Evolutionary conservation across 306 rosid genomes (phyloP), one percentile per base, ranked within the genome.

Genomic region (Potentilla sterilis): DNA sequence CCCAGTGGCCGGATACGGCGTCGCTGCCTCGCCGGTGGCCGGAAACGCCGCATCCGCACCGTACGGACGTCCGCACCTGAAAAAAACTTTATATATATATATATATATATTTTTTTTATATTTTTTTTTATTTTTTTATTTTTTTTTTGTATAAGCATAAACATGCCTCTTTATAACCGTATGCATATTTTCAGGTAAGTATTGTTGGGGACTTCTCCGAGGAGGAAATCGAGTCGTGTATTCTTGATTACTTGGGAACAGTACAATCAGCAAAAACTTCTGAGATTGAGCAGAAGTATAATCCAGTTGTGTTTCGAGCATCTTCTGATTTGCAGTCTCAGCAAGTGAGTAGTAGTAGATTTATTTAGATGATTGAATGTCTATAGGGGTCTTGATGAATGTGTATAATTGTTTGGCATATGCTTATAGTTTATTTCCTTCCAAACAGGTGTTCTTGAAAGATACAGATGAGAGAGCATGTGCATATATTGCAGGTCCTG

Each of bases 401-500:
- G 34, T 15, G 24, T 57, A 47, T 14, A 57, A 57, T 16, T 19
- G 52, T 46, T 65, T 51, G 52, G 42, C 74, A 66, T 69, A 57
- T 81, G 85, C 70, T 65, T 13, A 1, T 65, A 69, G n/a, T 70
- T 81, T 64, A 46, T 61, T 67, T 58, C 57, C 77, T 74, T 71
- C 74, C 52, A 22, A 67, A 49, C 89, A 95, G 98, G 98, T 95
- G 55, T 92, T 92, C 82, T 83, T 95, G 81, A 92, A 92, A 74
- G 99, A 92, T 75, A 92, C 98, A 2, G 99, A 95, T 81, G 99
- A 95, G 86, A 95, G 99, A 79, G 99, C 99, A 73, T 95, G 99
- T 78, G 99, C 99, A 44, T 95, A 92, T 82, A 90, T 95, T 90
- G 93, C 99, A 79, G 97, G 98, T 70, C 99, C 99, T 37, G 96